Conservation (phyloP, 768 basidiomycete genomes). For the Hygrocybe coccinea region DNA sequence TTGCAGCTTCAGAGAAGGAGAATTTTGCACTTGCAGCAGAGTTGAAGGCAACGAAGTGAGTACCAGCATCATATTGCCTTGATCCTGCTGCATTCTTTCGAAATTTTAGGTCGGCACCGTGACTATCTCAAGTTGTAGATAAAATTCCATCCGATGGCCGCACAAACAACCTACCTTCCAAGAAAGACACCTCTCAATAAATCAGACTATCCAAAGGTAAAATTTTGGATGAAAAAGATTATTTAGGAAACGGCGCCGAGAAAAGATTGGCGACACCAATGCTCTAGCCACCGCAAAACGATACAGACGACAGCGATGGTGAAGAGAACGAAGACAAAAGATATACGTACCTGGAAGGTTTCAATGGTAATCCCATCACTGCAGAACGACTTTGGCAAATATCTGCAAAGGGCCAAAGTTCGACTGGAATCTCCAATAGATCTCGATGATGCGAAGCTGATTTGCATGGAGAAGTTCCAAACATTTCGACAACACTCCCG, state of each 20-base stretch:
- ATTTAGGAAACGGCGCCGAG: not conserved
- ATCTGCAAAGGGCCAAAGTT: not conserved
- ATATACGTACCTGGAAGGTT: slow-evolving; percentile 13
- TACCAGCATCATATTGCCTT: not conserved
- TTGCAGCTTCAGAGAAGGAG: slow-evolving; percentile 1
- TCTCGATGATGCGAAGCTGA: no score
- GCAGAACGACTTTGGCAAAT: not conserved
- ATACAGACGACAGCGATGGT: slow-evolving; percentile 1
- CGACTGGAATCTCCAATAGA: no score
- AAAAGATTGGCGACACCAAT: slow-evolving; percentile 6
- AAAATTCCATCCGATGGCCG: not conserved
- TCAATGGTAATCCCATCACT: slow-evolving; percentile 3
- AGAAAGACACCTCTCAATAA: not conserved
- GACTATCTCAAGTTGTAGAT: not conserved
- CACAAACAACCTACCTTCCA: not conserved
- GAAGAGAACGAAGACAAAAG: not conserved
- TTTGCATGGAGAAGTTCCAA: no score
- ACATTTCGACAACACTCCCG: no score
- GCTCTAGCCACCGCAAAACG: slow-evolving; percentile 3
- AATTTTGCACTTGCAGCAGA: not conserved
- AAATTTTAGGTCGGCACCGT: not conserved
- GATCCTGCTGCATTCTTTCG: not conserved
- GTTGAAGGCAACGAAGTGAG: slow-evolving; percentile 1
- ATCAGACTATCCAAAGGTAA: slow-evolving; percentile 9
- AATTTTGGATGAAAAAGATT: slow-evolving; percentile 9